Evolutionary conservation across 495 filamentous ascomycete genomes (phyloP).

Genomic region (Hamigera avellanea): DNA sequence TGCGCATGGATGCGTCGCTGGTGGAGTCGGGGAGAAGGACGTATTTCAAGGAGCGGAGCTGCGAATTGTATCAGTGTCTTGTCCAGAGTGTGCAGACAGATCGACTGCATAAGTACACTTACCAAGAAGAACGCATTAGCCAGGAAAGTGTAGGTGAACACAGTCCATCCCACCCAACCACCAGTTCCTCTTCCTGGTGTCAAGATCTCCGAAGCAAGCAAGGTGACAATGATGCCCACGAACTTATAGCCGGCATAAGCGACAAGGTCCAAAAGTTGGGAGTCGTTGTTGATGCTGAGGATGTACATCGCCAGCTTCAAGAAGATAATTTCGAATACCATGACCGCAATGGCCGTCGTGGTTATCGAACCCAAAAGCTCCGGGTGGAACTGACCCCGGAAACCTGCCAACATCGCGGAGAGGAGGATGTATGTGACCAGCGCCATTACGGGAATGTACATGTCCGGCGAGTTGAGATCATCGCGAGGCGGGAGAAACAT

Average conservation of each 20-base stretch:
- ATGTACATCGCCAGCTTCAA: constrained; percentile 91
- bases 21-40: constrained; percentile 83
- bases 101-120: no score
- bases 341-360: constrained; percentile 67
- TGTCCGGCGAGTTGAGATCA: constrained; percentile 94
- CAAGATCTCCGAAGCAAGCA: constrained; percentile 63
- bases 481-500: constrained; percentile 92
- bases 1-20: constrained; percentile 46
- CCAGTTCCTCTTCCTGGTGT: constrained; percentile 69
- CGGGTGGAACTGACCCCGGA: constrained; percentile 88
- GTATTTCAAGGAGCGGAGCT: constrained; percentile 92
- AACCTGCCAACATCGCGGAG: constrained; percentile 75
- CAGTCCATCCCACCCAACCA: constrained; percentile 75
- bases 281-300: constrained; percentile 77
- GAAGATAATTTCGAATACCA: constrained; percentile 75
- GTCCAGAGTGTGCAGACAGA: no score
- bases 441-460: constrained; percentile 89
- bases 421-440: constrained; percentile 95
- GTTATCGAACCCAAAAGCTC: constrained; percentile 85
- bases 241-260: constrained; percentile 99
- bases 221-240: constrained; percentile 83
- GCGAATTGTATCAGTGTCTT: no score
- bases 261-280: constrained; percentile 80
- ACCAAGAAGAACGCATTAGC: constrained; percentile 96
- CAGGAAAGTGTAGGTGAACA: constrained; percentile 82